phyloP scores from a whole-genome alignment of 2,329 filamentous ascomycete species.

The Pseudogymnoascus verrucosus region DNA sequence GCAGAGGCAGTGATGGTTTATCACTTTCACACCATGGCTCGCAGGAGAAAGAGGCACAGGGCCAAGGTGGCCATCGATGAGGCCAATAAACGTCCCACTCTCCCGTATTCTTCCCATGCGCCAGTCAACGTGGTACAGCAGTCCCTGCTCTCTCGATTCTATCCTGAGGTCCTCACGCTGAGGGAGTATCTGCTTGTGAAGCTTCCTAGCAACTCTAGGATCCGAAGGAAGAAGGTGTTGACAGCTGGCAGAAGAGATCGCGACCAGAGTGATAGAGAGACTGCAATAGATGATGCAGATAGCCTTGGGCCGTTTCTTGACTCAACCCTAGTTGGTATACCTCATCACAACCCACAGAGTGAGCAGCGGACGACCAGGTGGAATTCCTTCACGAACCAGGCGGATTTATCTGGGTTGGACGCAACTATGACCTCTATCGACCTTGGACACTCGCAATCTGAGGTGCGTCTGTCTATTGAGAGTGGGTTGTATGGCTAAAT shows the following conservation, averaged over 20 bases:
- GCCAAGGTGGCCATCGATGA: constrained; percentile 14
- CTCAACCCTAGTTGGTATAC: constrained; percentile 25
- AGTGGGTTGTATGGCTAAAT: neutral
- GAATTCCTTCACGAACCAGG: neutral
- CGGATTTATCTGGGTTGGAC: neutral
- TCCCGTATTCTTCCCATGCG: constrained; percentile 9
- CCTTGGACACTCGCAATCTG: constrained; percentile 9
- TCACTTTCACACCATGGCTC: constrained; percentile 27
- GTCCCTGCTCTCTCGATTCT: constrained; percentile 61
- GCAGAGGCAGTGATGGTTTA: neutral
- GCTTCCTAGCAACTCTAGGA: constrained; percentile 58
- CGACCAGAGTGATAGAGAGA: neutral
- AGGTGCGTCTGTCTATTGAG: constrained; percentile 10
- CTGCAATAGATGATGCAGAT: constrained; percentile 12
- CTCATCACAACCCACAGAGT: neutral
- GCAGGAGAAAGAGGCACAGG: constrained; percentile 34
- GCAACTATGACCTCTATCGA: neutral
- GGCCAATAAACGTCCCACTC: constrained; percentile 24
- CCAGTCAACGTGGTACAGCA: constrained; percentile 35
- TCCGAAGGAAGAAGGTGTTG: constrained; percentile 50
- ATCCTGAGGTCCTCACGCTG: constrained; percentile 56
- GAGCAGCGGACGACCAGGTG: neutral
- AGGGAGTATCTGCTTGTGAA: constrained; percentile 61
- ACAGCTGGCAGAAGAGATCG: constrained; percentile 25
- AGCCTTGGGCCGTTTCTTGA: constrained; percentile 21